Evolutionary conservation across 169 alveolate species (phyloP).

Genomic region (Eimeria falciformis): DNA sequence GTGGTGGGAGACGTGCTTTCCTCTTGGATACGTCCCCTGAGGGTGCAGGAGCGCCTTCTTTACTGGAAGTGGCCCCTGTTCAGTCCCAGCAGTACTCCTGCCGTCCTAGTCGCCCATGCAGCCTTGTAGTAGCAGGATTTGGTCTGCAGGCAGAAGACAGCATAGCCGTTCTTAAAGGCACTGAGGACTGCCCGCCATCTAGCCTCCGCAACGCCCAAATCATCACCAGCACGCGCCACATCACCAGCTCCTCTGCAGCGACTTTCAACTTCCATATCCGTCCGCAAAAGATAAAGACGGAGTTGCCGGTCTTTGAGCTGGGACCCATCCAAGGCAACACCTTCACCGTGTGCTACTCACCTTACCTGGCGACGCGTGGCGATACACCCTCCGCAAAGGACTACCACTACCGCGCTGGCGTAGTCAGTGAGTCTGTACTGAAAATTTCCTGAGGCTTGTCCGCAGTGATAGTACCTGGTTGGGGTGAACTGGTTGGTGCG

Average conservation of each 20-base stretch:
- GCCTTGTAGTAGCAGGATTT: constrained; percentile 67
- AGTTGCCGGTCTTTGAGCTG: constrained; percentile 65
- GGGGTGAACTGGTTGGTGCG: too few relatives aligned
- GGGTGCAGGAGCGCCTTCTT: constrained; percentile 14
- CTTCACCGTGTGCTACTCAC: constrained; percentile 65
- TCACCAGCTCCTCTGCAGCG: constrained; percentile 41
- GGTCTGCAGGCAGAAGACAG: constrained; percentile 58
- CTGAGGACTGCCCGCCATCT: constrained; percentile 60
- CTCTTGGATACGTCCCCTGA: constrained; percentile 37
- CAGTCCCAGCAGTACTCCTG: constrained; percentile 52
- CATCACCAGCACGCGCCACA: constrained; percentile 44
- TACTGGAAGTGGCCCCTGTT: constrained; percentile 61
- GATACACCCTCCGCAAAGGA: constrained; percentile 23
- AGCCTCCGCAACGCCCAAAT: constrained; percentile 26
- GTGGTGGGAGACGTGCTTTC: constrained; percentile 61
- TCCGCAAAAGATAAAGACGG: constrained; percentile 54
- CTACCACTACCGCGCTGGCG: constrained; percentile 71
- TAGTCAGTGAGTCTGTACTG: constrained; percentile 32
- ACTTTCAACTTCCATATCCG: constrained; percentile 48
- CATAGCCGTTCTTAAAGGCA: not conserved
- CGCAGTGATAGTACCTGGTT: too few relatives aligned
- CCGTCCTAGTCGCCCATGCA: constrained; percentile 31
- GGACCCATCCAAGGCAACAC: constrained; percentile 26
- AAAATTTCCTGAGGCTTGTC: too few relatives aligned
- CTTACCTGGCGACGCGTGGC: constrained; percentile 47